phyloP scores from a whole-genome alignment of 116 monocot genomes.

The Trichopus zeylanicus region DNA sequence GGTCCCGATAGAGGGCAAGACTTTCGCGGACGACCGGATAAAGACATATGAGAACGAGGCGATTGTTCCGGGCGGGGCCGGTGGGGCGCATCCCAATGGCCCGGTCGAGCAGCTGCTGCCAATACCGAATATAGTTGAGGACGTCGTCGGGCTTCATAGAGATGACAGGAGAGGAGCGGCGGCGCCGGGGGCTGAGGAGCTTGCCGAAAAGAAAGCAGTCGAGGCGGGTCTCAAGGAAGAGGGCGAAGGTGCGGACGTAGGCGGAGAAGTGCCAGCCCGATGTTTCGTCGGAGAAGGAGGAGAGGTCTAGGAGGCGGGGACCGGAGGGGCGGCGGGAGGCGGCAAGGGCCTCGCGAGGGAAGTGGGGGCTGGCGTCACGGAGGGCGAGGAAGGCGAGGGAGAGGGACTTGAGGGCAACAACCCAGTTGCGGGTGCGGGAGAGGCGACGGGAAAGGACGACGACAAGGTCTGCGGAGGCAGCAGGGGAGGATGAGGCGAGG shows the following conservation, averaged over 20 bases:
- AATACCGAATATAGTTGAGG: constrained; percentile 20
- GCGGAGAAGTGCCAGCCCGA: constrained; percentile 49
- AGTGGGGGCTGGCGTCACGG: constrained; percentile 28
- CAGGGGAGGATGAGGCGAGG: constrained; percentile 25
- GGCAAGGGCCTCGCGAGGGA: constrained; percentile 28
- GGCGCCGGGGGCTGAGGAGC: constrained; percentile 16
- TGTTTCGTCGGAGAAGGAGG: constrained; percentile 28
- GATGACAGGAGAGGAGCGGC: neutral
- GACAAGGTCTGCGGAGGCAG: constrained; percentile 22
- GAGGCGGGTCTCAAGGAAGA: constrained; percentile 55
- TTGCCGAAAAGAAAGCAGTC: constrained; percentile 34
- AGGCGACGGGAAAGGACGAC: constrained; percentile 39
- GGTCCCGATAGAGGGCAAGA: constrained; percentile 34
- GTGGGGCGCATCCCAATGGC: constrained; percentile 31
- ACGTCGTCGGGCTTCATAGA: constrained; percentile 12
- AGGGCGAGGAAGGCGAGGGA: constrained; percentile 25
- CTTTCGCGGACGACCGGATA: constrained; percentile 25
- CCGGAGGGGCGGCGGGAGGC: constrained; percentile 4
- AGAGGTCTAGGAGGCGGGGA: constrained; percentile 44
- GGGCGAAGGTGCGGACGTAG: constrained; percentile 59
- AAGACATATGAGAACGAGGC: constrained; percentile 27
- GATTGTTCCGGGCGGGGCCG: constrained; percentile 16
- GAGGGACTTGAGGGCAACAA: constrained; percentile 70
- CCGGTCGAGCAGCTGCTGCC: constrained; percentile 31
- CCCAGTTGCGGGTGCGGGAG: constrained; percentile 46